Conservation (phyloP, 495 filamentous ascomycete genomes). For the Annulohypoxylon nitens region DNA sequence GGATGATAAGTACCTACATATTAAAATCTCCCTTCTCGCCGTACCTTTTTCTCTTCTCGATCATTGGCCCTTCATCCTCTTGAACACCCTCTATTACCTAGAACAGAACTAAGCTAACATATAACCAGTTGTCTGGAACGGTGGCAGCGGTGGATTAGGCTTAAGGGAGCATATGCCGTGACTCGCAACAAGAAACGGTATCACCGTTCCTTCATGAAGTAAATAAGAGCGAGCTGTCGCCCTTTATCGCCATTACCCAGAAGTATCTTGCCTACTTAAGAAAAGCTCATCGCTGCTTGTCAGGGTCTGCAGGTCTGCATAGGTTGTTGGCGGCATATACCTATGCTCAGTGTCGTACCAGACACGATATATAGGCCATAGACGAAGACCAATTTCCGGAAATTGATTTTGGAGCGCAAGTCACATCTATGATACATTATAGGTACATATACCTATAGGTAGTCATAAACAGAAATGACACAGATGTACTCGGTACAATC, state of each 20-base stretch:
- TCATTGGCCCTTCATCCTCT: slow-evolving; percentile 18
- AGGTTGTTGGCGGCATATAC: slow-evolving; percentile 29
- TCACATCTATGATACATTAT: no score
- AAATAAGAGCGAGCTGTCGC: neutral
- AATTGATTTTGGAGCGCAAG: slow-evolving; percentile 8
- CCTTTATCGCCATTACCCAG: neutral
- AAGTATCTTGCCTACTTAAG: neutral
- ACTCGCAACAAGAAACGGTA: slow-evolving; percentile 13
- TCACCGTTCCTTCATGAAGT: neutral
- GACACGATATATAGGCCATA: slow-evolving; percentile 19
- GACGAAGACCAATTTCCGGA: slow-evolving; percentile 5
- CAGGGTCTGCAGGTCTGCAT: slow-evolving; percentile 21
- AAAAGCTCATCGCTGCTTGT: slow-evolving; percentile 23
- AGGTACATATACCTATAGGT: no score
- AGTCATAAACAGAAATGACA: slow-evolving; percentile 11
- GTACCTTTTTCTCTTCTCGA: slow-evolving; percentile 2
- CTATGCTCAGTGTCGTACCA: slow-evolving; percentile 19
- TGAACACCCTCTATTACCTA: slow-evolving; percentile 10
- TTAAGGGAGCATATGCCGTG: slow-evolving; percentile 1
- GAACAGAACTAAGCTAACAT: slow-evolving; percentile 35
- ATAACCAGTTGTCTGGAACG: slow-evolving; percentile 33
- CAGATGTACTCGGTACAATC: slow-evolving; percentile 29
- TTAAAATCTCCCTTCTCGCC: slow-evolving; percentile 9
- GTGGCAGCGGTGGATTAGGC: slow-evolving; percentile 38
- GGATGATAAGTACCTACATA: slow-evolving; percentile 13